Conservation (phyloP, 176 grass and related monocot genomes). For the Zoysia pacifica region DNA sequence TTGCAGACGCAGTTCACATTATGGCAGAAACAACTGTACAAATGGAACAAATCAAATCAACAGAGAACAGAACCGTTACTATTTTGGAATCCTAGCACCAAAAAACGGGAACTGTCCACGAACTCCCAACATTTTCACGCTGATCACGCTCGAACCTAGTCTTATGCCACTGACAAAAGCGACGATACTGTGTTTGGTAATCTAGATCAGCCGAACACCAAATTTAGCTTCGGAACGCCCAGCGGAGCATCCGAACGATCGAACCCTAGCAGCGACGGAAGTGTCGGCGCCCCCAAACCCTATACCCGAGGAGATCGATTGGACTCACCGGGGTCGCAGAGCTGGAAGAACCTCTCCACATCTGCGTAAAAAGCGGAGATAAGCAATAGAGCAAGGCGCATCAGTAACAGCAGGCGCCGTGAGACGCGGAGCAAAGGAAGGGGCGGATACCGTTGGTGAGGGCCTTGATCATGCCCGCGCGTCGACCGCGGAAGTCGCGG, state of each 20-base stretch:
- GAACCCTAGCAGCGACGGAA: slow-evolving; percentile 19
- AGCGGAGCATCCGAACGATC: slow-evolving; percentile 1
- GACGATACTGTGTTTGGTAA: background rate
- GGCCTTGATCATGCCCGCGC: slow-evolving; percentile 93
- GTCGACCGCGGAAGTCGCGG: slow-evolving; percentile 83
- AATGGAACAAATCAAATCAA: background rate
- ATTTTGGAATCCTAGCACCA: too few species aligned
- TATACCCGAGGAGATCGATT: slow-evolving; percentile 43
- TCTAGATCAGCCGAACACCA: background rate
- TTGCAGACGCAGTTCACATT: slow-evolving; percentile 20
- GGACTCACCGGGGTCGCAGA: slow-evolving; percentile 89
- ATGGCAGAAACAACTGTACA: slow-evolving; percentile 9
- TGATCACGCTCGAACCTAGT: background rate
- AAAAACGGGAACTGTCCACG: too few species aligned
- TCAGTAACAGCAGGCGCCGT: slow-evolving; percentile 3
- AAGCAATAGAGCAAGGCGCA: slow-evolving; percentile 11
- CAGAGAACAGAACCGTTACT: background rate
- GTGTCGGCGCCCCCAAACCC: slow-evolving; percentile 30
- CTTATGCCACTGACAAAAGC: slow-evolving; percentile 30
- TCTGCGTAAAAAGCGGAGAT: slow-evolving; percentile 52
- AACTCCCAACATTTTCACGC: background rate
- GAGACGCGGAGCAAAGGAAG: background rate
- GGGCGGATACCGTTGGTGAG: slow-evolving; percentile 73
- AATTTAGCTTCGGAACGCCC: slow-evolving; percentile 32
- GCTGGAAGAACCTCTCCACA: slow-evolving; percentile 90